Evolutionary conservation across 495 filamentous ascomycete species (phyloP).

Genomic region (Tetracladium marchalianum): DNA sequence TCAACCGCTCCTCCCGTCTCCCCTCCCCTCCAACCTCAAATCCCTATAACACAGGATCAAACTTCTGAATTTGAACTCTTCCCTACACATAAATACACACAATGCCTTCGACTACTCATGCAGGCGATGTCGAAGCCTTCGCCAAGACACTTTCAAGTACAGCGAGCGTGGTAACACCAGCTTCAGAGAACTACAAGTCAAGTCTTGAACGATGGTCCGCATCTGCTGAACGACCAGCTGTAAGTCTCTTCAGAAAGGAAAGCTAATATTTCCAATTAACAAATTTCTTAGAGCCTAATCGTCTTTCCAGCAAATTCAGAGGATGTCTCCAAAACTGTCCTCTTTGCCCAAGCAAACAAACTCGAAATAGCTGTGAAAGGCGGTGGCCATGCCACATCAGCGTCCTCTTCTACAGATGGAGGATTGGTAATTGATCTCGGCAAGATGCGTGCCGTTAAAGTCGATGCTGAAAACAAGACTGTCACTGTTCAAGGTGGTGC

Average conservation of each 20-base stretch:
- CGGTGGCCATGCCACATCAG: constrained; percentile 21
- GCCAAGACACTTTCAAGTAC: no score
- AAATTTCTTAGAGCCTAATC: neutral
- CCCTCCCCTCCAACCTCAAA: no score
- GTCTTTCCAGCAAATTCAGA: neutral
- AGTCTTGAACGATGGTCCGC: neutral
- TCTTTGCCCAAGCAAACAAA: constrained; percentile 6
- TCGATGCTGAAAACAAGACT: constrained; percentile 31
- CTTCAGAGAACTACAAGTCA: neutral
- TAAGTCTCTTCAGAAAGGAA: neutral
- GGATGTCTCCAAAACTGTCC: neutral
- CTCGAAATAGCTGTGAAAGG: constrained; percentile 21
- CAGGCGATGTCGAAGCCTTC: no score
- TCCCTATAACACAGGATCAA: no score
- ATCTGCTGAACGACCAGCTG: constrained; percentile 1
- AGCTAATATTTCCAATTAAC: neutral
- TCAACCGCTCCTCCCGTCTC: no score
- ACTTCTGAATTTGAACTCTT: no score
- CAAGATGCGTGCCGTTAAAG: constrained; percentile 37
- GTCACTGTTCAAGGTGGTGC: constrained; percentile 43
- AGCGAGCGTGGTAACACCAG: neutral
- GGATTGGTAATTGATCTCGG: constrained; percentile 48
- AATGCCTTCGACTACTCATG: no score
- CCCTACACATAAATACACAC: no score
- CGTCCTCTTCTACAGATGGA: constrained; percentile 30